A percentile compares a stretch with the other conserved stretches of the same genome.
phyloP scores from a whole-genome alignment of 441 rosid species.

The Pelargonium australe region DNA sequence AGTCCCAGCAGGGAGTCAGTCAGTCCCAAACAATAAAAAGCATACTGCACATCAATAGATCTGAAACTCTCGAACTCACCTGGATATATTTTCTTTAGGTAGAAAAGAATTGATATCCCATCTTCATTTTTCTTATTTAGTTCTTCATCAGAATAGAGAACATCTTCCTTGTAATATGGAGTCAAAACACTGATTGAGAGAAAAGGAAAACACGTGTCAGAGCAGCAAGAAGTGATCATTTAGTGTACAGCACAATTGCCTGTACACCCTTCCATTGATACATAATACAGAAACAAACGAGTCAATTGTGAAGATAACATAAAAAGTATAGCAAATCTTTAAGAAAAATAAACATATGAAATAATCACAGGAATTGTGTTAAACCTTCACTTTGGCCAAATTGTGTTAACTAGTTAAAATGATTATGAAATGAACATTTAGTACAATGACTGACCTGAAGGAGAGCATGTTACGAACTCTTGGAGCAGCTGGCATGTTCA shows the following conservation, averaged over 20 bases:
- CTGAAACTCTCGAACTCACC: slow-evolving; percentile 53
- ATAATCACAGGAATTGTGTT: no score
- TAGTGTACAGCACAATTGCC: no score
- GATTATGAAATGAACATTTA: not conserved
- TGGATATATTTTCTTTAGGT: slow-evolving; percentile 85
- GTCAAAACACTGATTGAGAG: slow-evolving; percentile 75
- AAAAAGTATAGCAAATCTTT: no score
- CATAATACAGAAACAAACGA: no score
- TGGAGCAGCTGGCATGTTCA: slow-evolving; percentile 90
- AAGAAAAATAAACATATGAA: no score
- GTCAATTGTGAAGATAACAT: no score
- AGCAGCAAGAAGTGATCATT: no score
- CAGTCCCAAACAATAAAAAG: slow-evolving; percentile 10
- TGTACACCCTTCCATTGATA: no score
- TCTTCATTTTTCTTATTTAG: slow-evolving; percentile 87
- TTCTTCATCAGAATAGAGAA: slow-evolving; percentile 80
- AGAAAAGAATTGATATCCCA: slow-evolving; percentile 77
- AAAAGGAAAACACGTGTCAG: not conserved
- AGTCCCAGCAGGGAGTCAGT: slow-evolving; percentile 20
- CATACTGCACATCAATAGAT: not conserved
- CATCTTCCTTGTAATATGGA: slow-evolving; percentile 88
- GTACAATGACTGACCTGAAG: slow-evolving; percentile 50
- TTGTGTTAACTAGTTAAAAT: no score
- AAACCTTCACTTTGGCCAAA: no score
- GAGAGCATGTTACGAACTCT: slow-evolving; percentile 87